These are phyloP conservation scores for Citrullus colocynthis DNA, from an alignment of 306 rosid species.

Conservation along the genomic window DNA sequence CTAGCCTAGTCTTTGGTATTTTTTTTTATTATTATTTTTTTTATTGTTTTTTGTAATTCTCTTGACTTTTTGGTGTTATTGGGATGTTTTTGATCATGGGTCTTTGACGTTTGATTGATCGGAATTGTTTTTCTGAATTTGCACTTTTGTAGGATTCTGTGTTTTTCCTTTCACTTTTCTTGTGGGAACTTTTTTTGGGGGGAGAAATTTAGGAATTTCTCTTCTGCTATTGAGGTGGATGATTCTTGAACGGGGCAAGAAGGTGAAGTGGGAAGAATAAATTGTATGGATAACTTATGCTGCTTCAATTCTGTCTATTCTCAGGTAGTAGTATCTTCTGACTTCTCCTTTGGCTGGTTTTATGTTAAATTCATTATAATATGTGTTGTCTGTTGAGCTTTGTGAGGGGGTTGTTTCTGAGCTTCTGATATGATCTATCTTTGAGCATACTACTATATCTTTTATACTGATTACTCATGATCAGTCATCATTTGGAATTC, in stretches of 20 bases:
- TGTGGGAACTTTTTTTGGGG: neutral
- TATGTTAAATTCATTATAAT: neutral
- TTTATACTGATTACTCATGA: neutral
- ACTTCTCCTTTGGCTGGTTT: neutral
- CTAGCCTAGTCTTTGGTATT: slow-evolving; percentile 12
- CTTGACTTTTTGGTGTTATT: neutral
- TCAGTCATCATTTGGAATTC: neutral
- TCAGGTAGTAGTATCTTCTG: slow-evolving; percentile 40
- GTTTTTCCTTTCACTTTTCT: slow-evolving; percentile 5
- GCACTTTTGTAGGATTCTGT: slow-evolving; percentile 8
- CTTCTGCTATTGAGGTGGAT: slow-evolving; percentile 29
- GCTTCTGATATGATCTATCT: neutral
- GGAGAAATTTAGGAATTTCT: slow-evolving; percentile 9
- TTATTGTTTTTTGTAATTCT: neutral
- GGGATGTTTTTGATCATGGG: slow-evolving; percentile 2
- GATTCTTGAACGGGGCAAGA: slow-evolving; percentile 31
- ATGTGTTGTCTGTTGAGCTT: neutral
- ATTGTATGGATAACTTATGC: slow-evolving; percentile 61
- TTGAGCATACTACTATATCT: neutral
- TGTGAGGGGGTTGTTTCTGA: neutral
- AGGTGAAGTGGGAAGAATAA: slow-evolving; percentile 34
- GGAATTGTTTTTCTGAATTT: slow-evolving; percentile 14
- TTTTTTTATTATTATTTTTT: neutral
- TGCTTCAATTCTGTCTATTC: slow-evolving; percentile 54
- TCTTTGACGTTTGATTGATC: slow-evolving; percentile 20